Conservation (phyloP, 441 rosid genomes). For the Erysimum cheiri region DNA sequence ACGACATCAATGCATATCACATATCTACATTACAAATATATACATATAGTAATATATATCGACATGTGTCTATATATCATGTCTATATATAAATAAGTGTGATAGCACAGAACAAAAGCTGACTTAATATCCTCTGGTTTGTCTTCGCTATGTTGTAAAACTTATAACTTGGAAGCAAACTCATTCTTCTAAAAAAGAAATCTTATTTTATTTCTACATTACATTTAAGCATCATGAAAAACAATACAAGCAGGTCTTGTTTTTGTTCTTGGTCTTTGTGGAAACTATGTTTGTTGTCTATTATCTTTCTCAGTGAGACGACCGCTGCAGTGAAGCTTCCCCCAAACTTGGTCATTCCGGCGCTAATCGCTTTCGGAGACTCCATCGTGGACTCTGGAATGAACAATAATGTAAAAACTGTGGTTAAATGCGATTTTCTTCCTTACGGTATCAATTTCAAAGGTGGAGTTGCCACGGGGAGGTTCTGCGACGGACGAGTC, state of each 20-base stretch:
- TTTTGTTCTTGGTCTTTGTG: constrained; percentile 27
- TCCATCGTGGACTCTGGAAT: constrained; percentile 63
- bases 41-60: neutral
- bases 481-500: constrained; percentile 58
- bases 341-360: constrained; percentile 49
- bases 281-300: constrained; percentile 32
- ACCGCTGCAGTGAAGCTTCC: constrained; percentile 37
- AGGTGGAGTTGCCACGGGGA: constrained; percentile 60
- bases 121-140: constrained; percentile 3
- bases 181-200: neutral
- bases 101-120: constrained; percentile 9
- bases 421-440: constrained; percentile 51
- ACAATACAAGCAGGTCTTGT: constrained; percentile 28
- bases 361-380: constrained; percentile 60
- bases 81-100: constrained; percentile 16
- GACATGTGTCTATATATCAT: constrained; percentile 8
- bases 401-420: constrained; percentile 52
- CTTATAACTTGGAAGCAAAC: constrained; percentile 17
- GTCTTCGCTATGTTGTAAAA: constrained; percentile 19
- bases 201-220: constrained; percentile 3
- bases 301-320: constrained; percentile 25
- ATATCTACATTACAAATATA: neutral
- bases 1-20: constrained; percentile 8
- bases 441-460: constrained; percentile 58
- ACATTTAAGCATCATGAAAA: constrained; percentile 34